Conservation (phyloP, 148 eudicot genomes). For the Nyssa sinensis region DNA sequence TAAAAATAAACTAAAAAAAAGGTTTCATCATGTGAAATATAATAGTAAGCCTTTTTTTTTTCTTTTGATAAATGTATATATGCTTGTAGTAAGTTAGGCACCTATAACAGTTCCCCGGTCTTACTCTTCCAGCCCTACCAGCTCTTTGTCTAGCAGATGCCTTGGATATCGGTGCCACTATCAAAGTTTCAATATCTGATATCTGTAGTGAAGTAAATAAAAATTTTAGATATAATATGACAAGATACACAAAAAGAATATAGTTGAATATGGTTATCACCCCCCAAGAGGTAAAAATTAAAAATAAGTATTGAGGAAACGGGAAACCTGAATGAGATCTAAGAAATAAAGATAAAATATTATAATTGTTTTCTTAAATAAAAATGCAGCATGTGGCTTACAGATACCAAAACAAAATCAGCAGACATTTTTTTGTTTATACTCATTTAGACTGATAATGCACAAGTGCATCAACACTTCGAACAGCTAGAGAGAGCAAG, state of each 20-base stretch:
- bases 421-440: neutral
- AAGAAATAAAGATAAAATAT: neutral
- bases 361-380: neutral
- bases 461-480: neutral
- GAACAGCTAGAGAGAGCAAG: too few relatives aligned
- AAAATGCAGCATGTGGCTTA: neutral
- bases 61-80: neutral
- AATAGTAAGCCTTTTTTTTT: neutral
- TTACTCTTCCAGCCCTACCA: slow-evolving; percentile 96
- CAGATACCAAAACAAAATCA: neutral
- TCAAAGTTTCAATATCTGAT: slow-evolving; percentile 85
- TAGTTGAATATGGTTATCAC: neutral
- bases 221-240: neutral
- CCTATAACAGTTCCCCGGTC: slow-evolving; percentile 99
- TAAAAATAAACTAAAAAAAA: too few relatives aligned
- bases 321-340: neutral
- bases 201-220: slow-evolving; percentile 43
- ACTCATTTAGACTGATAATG: neutral
- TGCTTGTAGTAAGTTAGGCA: slow-evolving; percentile 17
- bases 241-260: neutral
- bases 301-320: neutral
- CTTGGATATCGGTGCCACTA: slow-evolving; percentile 92
- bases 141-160: slow-evolving; percentile 99
- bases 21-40: neutral
- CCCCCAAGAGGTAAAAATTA: neutral